A percentile compares a stretch with the other conserved stretches of the same genome.
These are phyloP conservation scores for Penicillium concentricum DNA, from an alignment of 2,329 filamentous ascomycete species.

Conservation along the genomic window DNA sequence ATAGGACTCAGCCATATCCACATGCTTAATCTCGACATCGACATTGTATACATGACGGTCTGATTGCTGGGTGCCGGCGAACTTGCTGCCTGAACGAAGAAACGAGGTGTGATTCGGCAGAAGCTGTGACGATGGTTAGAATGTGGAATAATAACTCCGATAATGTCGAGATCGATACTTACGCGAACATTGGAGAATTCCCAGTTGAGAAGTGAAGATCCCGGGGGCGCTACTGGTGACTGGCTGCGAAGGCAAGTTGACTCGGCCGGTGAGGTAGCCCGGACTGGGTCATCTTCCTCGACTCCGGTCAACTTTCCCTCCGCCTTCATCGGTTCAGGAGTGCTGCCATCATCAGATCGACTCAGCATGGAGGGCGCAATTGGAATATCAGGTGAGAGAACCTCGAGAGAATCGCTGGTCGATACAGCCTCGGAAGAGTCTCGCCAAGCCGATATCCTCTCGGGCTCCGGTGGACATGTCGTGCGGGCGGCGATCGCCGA, in stretches of 20 bases:
- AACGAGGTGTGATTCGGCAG: slow-evolving; percentile 78
- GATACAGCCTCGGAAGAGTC: slow-evolving; percentile 29
- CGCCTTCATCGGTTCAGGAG: slow-evolving; percentile 26
- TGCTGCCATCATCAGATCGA: slow-evolving; percentile 29
- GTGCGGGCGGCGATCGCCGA: slow-evolving; percentile 45
- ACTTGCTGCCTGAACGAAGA: slow-evolving; percentile 82
- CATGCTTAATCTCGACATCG: slow-evolving; percentile 94
- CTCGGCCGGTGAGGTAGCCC: slow-evolving; percentile 36
- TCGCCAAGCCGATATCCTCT: slow-evolving; percentile 35
- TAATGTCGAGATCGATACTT: slow-evolving; percentile 29
- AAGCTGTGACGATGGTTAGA: slow-evolving; percentile 52
- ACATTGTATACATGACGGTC: slow-evolving; percentile 93
- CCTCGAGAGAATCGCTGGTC: slow-evolving; percentile 27
- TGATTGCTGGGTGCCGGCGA: slow-evolving; percentile 87
- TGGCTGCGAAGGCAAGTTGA: slow-evolving; percentile 30
- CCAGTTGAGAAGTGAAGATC: slow-evolving; percentile 51
- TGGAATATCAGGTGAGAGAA: slow-evolving; percentile 25
- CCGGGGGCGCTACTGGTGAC: slow-evolving; percentile 33
- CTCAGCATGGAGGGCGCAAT: slow-evolving; percentile 27
- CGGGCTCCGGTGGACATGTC: slow-evolving; percentile 50
- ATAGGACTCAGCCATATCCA: slow-evolving; percentile 90
- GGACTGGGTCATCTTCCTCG: slow-evolving; percentile 35
- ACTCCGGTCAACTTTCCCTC: slow-evolving; percentile 28
- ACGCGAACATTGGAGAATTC: slow-evolving; percentile 58
- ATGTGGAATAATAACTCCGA: slow-evolving; percentile 2